These are phyloP conservation scores for Spinellus fusiger DNA, from an alignment of 192 early-diverging fungal species.

Conservation along the genomic window DNA sequence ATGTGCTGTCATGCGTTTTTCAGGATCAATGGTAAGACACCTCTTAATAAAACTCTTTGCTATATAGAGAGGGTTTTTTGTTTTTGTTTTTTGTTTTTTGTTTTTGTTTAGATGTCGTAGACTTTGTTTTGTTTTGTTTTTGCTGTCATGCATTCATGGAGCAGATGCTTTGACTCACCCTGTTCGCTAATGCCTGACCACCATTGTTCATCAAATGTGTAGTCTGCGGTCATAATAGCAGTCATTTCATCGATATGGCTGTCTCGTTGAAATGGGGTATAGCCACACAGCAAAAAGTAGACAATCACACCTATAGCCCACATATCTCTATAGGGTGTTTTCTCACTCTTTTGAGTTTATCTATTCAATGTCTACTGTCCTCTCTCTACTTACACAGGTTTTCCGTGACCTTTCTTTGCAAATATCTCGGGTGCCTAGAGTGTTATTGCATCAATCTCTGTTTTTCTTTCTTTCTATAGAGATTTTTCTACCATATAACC, in stretches of 20 bases:
- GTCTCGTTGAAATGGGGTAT: constrained; percentile 65
- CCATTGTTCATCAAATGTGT: constrained; percentile 57
- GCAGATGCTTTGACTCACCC: too few species aligned
- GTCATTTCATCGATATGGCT: constrained; percentile 44
- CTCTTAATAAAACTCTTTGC: constrained; percentile 68
- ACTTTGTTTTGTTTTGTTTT: too few species aligned
- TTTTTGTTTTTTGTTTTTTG: too few species aligned
- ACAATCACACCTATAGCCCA: constrained; percentile 79
- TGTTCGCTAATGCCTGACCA: constrained; percentile 55
- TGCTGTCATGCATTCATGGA: too few species aligned
- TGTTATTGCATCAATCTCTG: background rate
- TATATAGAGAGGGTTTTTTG: constrained; percentile 1
- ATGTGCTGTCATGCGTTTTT: constrained; percentile 61
- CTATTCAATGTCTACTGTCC: background rate
- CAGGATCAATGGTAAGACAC: constrained; percentile 65
- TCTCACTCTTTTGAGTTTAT: too few species aligned
- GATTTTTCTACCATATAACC: constrained; percentile 62
- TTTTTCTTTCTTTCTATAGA: background rate
- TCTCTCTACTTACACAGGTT: constrained; percentile 47
- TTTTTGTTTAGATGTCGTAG: too few species aligned
- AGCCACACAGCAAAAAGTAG: constrained; percentile 68
- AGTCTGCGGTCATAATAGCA: constrained; percentile 56
- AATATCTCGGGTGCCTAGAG: constrained; percentile 54
- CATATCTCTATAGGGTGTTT: constrained; percentile 47
- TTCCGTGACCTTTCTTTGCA: constrained; percentile 57